Percentiles rank a stretch among this genome's conserved stretches.
Evolutionary conservation across 1,139 yeast genomes (phyloP).

Genomic region (Pichia sp.): DNA sequence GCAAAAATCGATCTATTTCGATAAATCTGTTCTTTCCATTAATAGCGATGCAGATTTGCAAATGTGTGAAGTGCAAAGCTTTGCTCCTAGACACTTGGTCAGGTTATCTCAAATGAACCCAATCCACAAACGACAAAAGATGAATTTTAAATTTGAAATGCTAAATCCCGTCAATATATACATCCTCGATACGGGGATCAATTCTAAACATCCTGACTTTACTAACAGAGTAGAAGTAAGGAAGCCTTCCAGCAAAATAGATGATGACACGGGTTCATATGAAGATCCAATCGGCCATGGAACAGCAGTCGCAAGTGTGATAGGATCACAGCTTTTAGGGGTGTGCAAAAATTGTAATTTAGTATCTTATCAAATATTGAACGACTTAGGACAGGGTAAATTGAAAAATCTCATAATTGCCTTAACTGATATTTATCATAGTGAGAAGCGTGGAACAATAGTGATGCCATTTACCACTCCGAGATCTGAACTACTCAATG

Average conservation of each 20-base stretch:
- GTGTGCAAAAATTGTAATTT: slow-evolving; percentile 64
- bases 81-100: slow-evolving; percentile 29
- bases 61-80: slow-evolving; percentile 21
- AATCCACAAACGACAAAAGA: slow-evolving; percentile 22
- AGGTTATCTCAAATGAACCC: slow-evolving; percentile 24
- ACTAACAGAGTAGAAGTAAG: slow-evolving; percentile 45
- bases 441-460: slow-evolving; percentile 47
- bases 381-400: slow-evolving; percentile 57
- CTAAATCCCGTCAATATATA: slow-evolving; percentile 61
- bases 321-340: slow-evolving; percentile 52
- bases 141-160: slow-evolving; percentile 39
- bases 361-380: slow-evolving; percentile 65
- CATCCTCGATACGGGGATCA: slow-evolving; percentile 64
- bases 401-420: slow-evolving; percentile 61
- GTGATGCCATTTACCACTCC: slow-evolving; percentile 72
- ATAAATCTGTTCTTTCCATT: slow-evolving; percentile 21
- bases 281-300: slow-evolving; percentile 54
- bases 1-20: slow-evolving; percentile 24
- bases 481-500: slow-evolving; percentile 38
- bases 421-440: slow-evolving; percentile 54
- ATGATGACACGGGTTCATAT: background rate
- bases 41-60: slow-evolving; percentile 16
- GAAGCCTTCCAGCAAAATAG: slow-evolving; percentile 22
- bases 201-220: slow-evolving; percentile 43
- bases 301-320: slow-evolving; percentile 82